Base-by-base conservation (phyloP, 2,329 filamentous ascomycete genomes). In the Colletotrichum tanaceti region DNA sequence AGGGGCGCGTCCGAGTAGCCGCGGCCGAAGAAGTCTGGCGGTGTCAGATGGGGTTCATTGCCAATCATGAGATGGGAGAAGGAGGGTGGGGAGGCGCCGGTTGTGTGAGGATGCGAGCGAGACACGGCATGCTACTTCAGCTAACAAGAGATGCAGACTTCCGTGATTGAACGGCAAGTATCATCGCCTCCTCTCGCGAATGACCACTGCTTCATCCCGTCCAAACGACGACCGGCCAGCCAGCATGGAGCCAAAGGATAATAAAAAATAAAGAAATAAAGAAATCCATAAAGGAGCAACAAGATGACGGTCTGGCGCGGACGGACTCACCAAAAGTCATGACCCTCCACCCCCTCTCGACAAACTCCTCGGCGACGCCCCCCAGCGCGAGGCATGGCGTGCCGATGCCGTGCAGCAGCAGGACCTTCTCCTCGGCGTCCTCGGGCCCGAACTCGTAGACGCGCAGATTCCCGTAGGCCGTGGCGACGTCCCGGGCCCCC, bases 361-460 rank as follows among this genome's bases (percentile, higher is more conserved):
- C 91, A 59, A 97, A 83, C 60, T 84, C 86, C 75, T 88, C 83
- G 16, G 91, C 91, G 43, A 96, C 77, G 49, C 87, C 84, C 2
- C 88, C 89, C 20, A 95, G 80, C 0, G 91, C 86, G 55, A 94
- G 82, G 70, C 89, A 90, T 0, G 93, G 93, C 6, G 93, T 96
- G 58, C 89, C 92, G 74, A 96, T 94, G 5, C 93, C 93, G 77
- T 95, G 93, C 18, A 97, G 80, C 32, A 97, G 81, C 16, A 97
- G 80, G 1, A 95, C 89, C 74, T 90, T 93, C 35, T 88, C 85
- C 1, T 92, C 93, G 43, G 85, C 93, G 44, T 85, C 61, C 67
- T 88, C 85, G 0, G 92, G 91, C 0, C 93, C 93, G 86, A 90
- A 96, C 82, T 97, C 93, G 76, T 93, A 95, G 3, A 93, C 89